Evolutionary conservation across 768 basidiomycete genomes (phyloP), one percentile per base, ranked within the genome.

Genomic region (Podaxis sp.): DNA sequence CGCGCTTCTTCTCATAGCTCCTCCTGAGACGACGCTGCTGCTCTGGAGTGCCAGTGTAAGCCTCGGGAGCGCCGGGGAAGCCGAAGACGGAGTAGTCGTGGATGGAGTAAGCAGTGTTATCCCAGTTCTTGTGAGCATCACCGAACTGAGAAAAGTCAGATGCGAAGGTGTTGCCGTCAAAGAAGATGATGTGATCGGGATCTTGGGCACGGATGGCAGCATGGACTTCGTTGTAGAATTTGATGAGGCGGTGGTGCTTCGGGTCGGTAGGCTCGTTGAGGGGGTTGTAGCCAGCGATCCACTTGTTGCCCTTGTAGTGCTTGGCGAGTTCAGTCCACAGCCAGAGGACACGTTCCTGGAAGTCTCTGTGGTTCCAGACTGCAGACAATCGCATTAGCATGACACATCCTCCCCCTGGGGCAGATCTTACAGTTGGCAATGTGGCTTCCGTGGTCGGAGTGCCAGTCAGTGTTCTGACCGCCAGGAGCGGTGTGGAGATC

Each of bases 211-310:
- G 87, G 71, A 95, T 92, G 26, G 87, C 88, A 20, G 76, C 76
- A 74, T 92, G 82, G 26, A 91, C 78, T 17, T 84, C 77, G 67
- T 86, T 81, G 75, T 93, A 93, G 76, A 88, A 92, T 6, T 65
- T 71, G 64, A 92, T 69, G 58, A 95, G 75, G 52, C 87, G 79
- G 11, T 77, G 81, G 72, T 91, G 89, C 53, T 84, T 77, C 15
- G 86, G 76, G 70, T 93, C 92, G 2, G 91, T 85, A 40, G 90
- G 82, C 75, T 95, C 92, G 81, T 94, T 95, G 52, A 95, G 77
- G 3, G 87, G 89, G 74, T 94, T 94, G 76, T 91, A 95, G 17
- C 92, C 90, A 1, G 91, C 92, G 63, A 94, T 86, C 91, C 91
- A 93, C 64, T 84, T 80, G 73, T 94, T 90, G 62, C 78, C 81